phyloP scores from a whole-genome alignment of 495 filamentous ascomycete genomes.

The Hypoxylon intermedium region DNA sequence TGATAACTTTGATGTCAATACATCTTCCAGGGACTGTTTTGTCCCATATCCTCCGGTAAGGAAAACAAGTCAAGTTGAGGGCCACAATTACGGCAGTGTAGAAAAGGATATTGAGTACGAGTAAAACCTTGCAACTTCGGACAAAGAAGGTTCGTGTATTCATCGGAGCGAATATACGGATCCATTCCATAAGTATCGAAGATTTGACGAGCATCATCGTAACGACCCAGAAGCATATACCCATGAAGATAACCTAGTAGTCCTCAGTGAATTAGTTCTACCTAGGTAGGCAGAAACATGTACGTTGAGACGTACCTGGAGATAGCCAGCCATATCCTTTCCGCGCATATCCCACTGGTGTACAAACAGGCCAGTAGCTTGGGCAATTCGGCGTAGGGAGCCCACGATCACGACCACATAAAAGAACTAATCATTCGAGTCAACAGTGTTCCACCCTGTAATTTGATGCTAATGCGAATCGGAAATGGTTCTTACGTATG shows the following conservation, averaged over 20 bases:
- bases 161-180: conserved; percentile 32
- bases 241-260: neutral
- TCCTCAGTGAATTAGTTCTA: conserved; percentile 1
- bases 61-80: conserved; percentile 51
- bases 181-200: conserved; percentile 42
- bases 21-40: conserved; percentile 1
- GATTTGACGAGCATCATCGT: conserved; percentile 32
- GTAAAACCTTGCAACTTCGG: neutral
- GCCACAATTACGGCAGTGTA: conserved; percentile 45
- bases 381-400: neutral
- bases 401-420: neutral
- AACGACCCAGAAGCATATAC: conserved; percentile 13
- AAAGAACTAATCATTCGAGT: neutral
- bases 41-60: conserved; percentile 17
- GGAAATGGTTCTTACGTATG: neutral
- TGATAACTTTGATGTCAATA: neutral
- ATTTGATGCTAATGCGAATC: neutral
- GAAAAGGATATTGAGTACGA: neutral
- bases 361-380: conserved; percentile 9
- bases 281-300: too few relatives aligned
- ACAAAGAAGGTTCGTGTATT: conserved; percentile 9
- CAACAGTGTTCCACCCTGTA: neutral
- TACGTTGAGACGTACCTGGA: conserved; percentile 15
- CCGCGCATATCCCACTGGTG: conserved; percentile 30
- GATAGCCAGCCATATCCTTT: neutral